Base-by-base conservation (phyloP, 2,329 filamentous ascomycete species). In the Shiraia sp. region DNA sequence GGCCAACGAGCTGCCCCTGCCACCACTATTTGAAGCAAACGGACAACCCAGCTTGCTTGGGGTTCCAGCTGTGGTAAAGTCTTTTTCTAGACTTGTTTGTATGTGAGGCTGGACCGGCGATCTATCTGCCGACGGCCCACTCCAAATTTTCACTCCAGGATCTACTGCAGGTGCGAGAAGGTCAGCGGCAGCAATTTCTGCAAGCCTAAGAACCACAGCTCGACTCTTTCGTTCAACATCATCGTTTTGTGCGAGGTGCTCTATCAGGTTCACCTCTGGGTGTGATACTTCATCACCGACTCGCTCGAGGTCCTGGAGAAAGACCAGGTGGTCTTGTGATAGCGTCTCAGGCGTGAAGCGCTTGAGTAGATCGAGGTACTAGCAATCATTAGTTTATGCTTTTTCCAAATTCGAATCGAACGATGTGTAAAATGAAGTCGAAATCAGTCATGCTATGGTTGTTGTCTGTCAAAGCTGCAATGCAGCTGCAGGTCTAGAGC, bases 1-100 rank as follows among this genome's bases (percentile, higher is more conserved):
- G 12, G 65, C 60, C 63, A 79, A 44, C 56, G 65, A 57, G 36
- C 72, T 71, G 55, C 73, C 65, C 72, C 74, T 58, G 8, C 72
- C 64, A 8, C 4, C 19, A 66, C 75, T 65, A 33, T 69, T 58
- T 29, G 72, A 72, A 29, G 81, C 85, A 69, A 95, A 96, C 0
- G 91, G 91, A 71, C 91, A 96, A 54, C 82, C 81, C 36, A 96
- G 74, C 51, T 80, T 81, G 56, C 90, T 88, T 58, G 87, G 88
- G 61, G 83, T 89, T 47, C 91, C 91, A 64, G 85, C 78, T 24
- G 91, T 87, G 13, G 91, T 96, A 60, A 96, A 96, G 70, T 96
- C 91, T 72, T 87, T 87, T 72, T 96, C 91, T 63, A 95, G 57
- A 4, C 68, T 53, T 47, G 58, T 45, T 50, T 61, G 51, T 35